Percentiles rank a stretch among this genome's conserved stretches.
These are phyloP conservation scores for Schizosaccharomyces versatilis DNA, from an alignment of 1,139 yeast species.

Conservation along the genomic window DNA sequence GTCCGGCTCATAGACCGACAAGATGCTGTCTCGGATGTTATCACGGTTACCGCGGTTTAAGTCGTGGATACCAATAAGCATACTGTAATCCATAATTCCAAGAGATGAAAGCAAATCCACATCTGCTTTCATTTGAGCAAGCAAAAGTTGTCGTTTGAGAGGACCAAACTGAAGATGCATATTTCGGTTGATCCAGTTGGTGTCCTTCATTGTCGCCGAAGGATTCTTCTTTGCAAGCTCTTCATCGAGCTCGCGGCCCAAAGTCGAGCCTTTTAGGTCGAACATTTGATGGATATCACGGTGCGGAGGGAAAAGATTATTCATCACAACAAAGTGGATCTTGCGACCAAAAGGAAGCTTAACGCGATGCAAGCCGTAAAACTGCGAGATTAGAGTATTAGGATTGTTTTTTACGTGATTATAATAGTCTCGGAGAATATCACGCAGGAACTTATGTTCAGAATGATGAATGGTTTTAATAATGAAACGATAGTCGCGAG, in stretches of 20 bases:
- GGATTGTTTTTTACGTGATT: slow-evolving; percentile 66
- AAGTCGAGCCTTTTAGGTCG: slow-evolving; percentile 82
- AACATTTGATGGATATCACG: slow-evolving; percentile 66
- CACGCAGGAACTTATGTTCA: slow-evolving; percentile 67
- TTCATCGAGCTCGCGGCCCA: slow-evolving; percentile 37
- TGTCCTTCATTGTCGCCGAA: slow-evolving; percentile 44
- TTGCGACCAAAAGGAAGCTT: slow-evolving; percentile 72
- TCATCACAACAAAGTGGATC: slow-evolving; percentile 89
- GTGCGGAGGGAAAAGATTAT: slow-evolving; percentile 87
- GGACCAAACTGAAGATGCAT: slow-evolving; percentile 55
- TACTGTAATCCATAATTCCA: slow-evolving; percentile 84
- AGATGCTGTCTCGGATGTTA: slow-evolving; percentile 20
- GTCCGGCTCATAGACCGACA: slow-evolving; percentile 22
- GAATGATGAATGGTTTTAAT: slow-evolving; percentile 89
- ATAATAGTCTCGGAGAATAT: slow-evolving; percentile 55
- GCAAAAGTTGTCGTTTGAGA: slow-evolving; percentile 32
- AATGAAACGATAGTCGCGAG: slow-evolving; percentile 79
- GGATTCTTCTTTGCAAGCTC: slow-evolving; percentile 14
- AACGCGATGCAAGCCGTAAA: slow-evolving; percentile 84
- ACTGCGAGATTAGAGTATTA: slow-evolving; percentile 72
- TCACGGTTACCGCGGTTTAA: slow-evolving; percentile 34
- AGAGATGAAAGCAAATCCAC: slow-evolving; percentile 31
- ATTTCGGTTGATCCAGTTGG: slow-evolving; percentile 59
- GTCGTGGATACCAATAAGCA: slow-evolving; percentile 73
- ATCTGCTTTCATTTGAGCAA: slow-evolving; percentile 53